Evolutionary conservation across 257 asterid species (phyloP).

Genomic region (Ballota nigra): DNA sequence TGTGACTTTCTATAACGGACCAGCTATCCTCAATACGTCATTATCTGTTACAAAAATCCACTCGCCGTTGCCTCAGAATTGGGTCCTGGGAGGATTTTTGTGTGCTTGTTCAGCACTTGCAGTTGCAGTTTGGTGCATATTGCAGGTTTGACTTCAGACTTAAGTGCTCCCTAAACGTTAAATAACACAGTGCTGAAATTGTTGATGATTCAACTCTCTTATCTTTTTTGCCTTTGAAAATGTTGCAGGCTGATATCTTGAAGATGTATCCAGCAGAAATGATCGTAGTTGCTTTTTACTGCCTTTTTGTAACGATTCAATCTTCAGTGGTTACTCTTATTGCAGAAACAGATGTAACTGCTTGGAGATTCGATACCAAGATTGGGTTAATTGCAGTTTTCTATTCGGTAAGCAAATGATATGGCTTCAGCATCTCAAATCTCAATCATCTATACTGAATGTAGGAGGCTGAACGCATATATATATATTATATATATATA

Average conservation of each 20-base stretch:
- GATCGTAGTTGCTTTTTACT: slow-evolving; percentile 43
- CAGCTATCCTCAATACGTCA: slow-evolving; percentile 38
- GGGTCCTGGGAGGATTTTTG: slow-evolving; percentile 53
- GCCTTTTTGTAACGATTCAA: slow-evolving; percentile 45
- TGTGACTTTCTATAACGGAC: slow-evolving; percentile 55
- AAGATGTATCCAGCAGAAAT: slow-evolving; percentile 55
- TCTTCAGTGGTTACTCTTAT: slow-evolving; percentile 43
- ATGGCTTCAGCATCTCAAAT: not conserved
- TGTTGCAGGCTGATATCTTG: slow-evolving; percentile 45
- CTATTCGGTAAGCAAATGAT: slow-evolving; percentile 42
- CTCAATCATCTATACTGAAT: not conserved
- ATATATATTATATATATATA: too few species aligned
- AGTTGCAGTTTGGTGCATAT: slow-evolving; percentile 47
- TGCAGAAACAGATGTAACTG: slow-evolving; percentile 39
- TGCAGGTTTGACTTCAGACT: slow-evolving; percentile 41
- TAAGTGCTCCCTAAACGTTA: not conserved
- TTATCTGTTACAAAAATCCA: slow-evolving; percentile 18
- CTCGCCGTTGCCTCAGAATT: slow-evolving; percentile 33
- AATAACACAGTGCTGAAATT: not conserved
- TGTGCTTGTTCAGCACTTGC: slow-evolving; percentile 38
- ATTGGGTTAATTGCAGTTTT: slow-evolving; percentile 43
- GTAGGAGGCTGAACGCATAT: too few species aligned
- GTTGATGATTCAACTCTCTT: not conserved
- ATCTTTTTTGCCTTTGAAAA: not conserved
- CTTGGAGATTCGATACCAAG: slow-evolving; percentile 43